A percentile compares a stretch with the other conserved stretches of the same genome.
Conservation (phyloP, 192 early-diverging fungal genomes). For the Backusella tarrabulga region DNA sequence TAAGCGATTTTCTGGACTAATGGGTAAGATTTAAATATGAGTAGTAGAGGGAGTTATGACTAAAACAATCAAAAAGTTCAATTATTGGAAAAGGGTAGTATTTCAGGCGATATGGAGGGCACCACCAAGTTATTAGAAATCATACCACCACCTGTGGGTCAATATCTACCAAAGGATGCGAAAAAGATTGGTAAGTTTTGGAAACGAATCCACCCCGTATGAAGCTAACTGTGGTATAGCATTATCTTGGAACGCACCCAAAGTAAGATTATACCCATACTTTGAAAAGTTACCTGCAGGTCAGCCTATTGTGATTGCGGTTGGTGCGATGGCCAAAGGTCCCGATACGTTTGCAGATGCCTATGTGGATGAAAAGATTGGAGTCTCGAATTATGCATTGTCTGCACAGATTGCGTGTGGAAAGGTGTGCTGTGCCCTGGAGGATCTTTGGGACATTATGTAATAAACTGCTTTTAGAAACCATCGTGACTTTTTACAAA, state of each 20-base stretch:
- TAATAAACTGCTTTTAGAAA: constrained; percentile 34
- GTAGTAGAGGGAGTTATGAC: not conserved
- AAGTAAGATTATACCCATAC: constrained; percentile 76
- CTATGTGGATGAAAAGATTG: constrained; percentile 94
- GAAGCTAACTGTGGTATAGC: constrained; percentile 27
- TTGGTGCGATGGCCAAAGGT: constrained; percentile 97
- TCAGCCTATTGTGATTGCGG: constrained; percentile 83
- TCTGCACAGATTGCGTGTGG: constrained; percentile 94
- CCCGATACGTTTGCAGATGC: constrained; percentile 91
- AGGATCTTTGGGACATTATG: constrained; percentile 86
- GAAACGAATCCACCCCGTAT: too few relatives aligned
- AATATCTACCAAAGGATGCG: constrained; percentile 85
- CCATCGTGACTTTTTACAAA: not conserved
- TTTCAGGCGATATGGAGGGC: constrained; percentile 80
- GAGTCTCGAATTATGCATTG: constrained; percentile 90
- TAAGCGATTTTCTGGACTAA: constrained; percentile 96
- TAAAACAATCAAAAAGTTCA: constrained; percentile 55
- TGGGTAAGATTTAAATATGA: constrained; percentile 58
- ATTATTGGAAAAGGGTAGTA: constrained; percentile 92
- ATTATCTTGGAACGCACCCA: constrained; percentile 87
- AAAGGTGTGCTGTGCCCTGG: constrained; percentile 87
- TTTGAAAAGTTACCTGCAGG: constrained; percentile 63
- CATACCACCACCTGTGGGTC: constrained; percentile 90
- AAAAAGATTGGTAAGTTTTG: constrained; percentile 70
- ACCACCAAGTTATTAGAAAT: constrained; percentile 82